A percentile compares a stretch with the other conserved stretches of the same genome.
These are phyloP conservation scores for Dendryphion nanum DNA, from an alignment of 2,329 filamentous ascomycete species.

Conservation along the genomic window DNA sequence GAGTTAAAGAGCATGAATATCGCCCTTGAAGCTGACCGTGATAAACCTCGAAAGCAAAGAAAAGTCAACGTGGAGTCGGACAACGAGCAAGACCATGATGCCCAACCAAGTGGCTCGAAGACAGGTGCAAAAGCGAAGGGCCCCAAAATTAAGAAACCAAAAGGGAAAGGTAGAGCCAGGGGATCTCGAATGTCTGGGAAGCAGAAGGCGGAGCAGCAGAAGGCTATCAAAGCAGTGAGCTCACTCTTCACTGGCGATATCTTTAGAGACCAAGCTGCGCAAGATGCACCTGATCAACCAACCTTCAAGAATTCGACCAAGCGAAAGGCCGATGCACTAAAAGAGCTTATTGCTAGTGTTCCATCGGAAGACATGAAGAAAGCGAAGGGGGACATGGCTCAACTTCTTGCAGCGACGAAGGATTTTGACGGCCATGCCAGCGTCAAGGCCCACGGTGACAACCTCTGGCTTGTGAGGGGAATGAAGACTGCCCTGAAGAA, in stretches of 20 bases:
- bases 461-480: conserved; percentile 47
- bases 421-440: conserved; percentile 41
- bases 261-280: conserved; percentile 29
- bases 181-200: conserved; percentile 12
- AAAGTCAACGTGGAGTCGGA: too few relatives aligned
- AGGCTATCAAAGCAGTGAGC: conserved; percentile 15
- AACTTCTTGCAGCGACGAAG: conserved; percentile 40
- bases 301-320: conserved; percentile 17
- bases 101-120: background rate
- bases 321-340: conserved; percentile 36
- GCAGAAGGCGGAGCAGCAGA: conserved; percentile 14
- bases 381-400: conserved; percentile 35
- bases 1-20: conserved; percentile 30
- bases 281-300: conserved; percentile 22
- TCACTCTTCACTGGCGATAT: conserved; percentile 32
- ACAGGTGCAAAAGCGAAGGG: background rate
- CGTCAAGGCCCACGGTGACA: conserved; percentile 31
- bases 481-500: conserved; percentile 48
- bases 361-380: conserved; percentile 30
- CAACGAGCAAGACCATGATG: background rate
- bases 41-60: conserved; percentile 23
- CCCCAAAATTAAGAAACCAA: too few relatives aligned
- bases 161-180: conserved; percentile 4
- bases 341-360: conserved; percentile 40
- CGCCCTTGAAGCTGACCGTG: conserved; percentile 21